A percentile compares a stretch with the other conserved stretches of the same genome.
phyloP scores from a whole-genome alignment of 108 stramenopile species.

The Seminavis robusta region DNA sequence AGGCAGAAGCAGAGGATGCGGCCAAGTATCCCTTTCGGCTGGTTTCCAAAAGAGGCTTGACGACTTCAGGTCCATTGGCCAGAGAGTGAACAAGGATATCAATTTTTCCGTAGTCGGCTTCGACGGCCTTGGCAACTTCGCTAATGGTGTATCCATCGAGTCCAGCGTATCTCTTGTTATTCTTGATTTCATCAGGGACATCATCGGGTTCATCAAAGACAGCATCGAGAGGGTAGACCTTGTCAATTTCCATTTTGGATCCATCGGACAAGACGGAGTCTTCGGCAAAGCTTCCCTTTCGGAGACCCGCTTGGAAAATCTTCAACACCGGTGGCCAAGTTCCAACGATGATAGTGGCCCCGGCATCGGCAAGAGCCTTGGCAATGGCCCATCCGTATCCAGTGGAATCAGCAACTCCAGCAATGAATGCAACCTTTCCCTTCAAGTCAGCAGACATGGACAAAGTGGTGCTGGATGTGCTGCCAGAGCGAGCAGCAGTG shows the following conservation, averaged over 20 bases:
- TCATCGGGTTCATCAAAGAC: slow-evolving; percentile 93
- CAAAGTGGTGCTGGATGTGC: slow-evolving; percentile 44
- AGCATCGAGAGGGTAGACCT: slow-evolving; percentile 98
- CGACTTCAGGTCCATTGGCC: slow-evolving; percentile 98
- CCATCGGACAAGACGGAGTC: slow-evolving; percentile 85
- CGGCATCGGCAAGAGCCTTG: slow-evolving; percentile 91
- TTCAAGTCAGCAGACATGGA: slow-evolving; percentile 67
- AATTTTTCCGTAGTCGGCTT: slow-evolving; percentile 96
- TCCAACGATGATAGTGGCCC: slow-evolving; percentile 95
- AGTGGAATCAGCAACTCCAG: slow-evolving; percentile 96
- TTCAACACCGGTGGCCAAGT: slow-evolving; percentile 98
- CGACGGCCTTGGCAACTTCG: slow-evolving; percentile 91
- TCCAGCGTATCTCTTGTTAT: slow-evolving; percentile 94
- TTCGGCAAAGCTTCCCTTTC: slow-evolving; percentile 86
- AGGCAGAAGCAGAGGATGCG: slow-evolving; percentile 95
- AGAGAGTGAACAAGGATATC: slow-evolving; percentile 97
- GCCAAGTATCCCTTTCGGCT: slow-evolving; percentile 93
- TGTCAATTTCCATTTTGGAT: slow-evolving; percentile 88
- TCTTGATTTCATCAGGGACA: slow-evolving; percentile 92
- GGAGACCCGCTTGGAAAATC: slow-evolving; percentile 89
- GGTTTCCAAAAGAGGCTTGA: slow-evolving; percentile 96
- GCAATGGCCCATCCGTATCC: slow-evolving; percentile 99
- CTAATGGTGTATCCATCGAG: slow-evolving; percentile 93
- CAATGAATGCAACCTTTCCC: slow-evolving; percentile 95
- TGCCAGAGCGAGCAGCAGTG: slow-evolving; percentile 26